Base-by-base conservation (phyloP, 768 basidiomycete genomes). In the Rubroboletus satanas region DNA sequence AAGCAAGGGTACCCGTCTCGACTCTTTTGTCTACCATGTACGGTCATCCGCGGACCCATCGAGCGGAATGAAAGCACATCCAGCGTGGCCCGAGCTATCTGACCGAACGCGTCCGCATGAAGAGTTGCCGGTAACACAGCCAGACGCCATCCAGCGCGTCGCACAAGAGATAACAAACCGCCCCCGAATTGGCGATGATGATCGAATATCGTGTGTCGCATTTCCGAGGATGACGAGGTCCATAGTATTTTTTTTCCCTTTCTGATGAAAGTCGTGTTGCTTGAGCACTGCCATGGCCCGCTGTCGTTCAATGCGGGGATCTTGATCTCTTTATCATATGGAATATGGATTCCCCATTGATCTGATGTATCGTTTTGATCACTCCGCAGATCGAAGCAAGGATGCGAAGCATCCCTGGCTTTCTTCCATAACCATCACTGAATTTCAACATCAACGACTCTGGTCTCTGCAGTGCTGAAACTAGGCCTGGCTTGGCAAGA, bases 351-450 rank as follows among this genome's bases (percentile, higher is more conserved):
- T 51, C 56, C 52, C 56, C 55, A 29, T 65, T 62, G 56, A 60
- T 63, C 35, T 57, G 54, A 63, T 61, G 33, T 44, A 28, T 44
- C 59, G 18, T 3, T 31, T 53, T 58, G 45, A 62, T 61, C 55
- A 54, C 66, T 61, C 59, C 66, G 57, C 66, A 67, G 61, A 65
- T 63, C 63, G 66, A 63, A 61, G 56, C 58, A 31, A 39, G 47
- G 45, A 41, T 41, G 53, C 41, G 48, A 55, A 45, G 33, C 58
- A 55, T 56, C 8, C 45, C 56, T 35, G 10, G 31, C 31, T 43
- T 51, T 55, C 61, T 58, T 68, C 66, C 66, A 68, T 67, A 63
- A 32, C 57, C 37, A 63, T 63, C 55, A 66, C 52, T 57, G 55
- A 68, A 66, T 66, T 60, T 61, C 54, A 65, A 33, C 28, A 32